These are phyloP conservation scores for Epichloe amarillans DNA, from an alignment of 2,329 filamentous ascomycete species.

Conservation along the genomic window DNA sequence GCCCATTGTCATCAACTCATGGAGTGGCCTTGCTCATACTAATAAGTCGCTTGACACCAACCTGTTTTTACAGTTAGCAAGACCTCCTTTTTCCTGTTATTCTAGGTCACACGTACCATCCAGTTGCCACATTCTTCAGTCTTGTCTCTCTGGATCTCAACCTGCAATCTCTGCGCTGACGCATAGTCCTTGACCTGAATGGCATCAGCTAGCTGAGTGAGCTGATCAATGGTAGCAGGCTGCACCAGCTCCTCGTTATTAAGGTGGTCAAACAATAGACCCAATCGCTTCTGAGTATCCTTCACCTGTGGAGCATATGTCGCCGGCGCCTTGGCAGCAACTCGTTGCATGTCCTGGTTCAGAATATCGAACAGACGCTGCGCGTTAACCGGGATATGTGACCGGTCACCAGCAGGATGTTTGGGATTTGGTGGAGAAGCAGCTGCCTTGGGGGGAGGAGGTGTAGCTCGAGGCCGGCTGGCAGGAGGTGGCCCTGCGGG, in stretches of 20 bases:
- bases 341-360: slow-evolving; percentile 71
- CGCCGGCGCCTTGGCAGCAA: slow-evolving; percentile 74
- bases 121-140: slow-evolving; percentile 72
- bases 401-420: slow-evolving; percentile 74
- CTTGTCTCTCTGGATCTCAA: slow-evolving; percentile 64
- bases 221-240: slow-evolving; percentile 58
- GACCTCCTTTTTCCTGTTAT: neutral
- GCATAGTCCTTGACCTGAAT: slow-evolving; percentile 58
- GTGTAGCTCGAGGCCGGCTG: slow-evolving; percentile 20
- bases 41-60: slow-evolving; percentile 63
- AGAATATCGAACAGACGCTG: slow-evolving; percentile 72
- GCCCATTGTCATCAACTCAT: slow-evolving; percentile 16
- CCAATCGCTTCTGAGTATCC: slow-evolving; percentile 85
- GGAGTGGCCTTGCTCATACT: slow-evolving; percentile 69
- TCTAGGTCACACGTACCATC: slow-evolving; percentile 51
- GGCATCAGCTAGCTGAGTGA: slow-evolving; percentile 51
- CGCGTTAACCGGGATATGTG: slow-evolving; percentile 69
- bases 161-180: slow-evolving; percentile 52
- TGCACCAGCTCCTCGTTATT: slow-evolving; percentile 90
- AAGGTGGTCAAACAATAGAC: slow-evolving; percentile 88
- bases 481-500: slow-evolving; percentile 19
- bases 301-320: slow-evolving; percentile 80
- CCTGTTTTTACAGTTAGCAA: slow-evolving; percentile 36
- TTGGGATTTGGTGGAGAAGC: slow-evolving; percentile 44
- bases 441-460: slow-evolving; percentile 33